Evolutionary conservation across 2,329 filamentous ascomycete genomes (phyloP).

Genomic region (Coniella lustricola): DNA sequence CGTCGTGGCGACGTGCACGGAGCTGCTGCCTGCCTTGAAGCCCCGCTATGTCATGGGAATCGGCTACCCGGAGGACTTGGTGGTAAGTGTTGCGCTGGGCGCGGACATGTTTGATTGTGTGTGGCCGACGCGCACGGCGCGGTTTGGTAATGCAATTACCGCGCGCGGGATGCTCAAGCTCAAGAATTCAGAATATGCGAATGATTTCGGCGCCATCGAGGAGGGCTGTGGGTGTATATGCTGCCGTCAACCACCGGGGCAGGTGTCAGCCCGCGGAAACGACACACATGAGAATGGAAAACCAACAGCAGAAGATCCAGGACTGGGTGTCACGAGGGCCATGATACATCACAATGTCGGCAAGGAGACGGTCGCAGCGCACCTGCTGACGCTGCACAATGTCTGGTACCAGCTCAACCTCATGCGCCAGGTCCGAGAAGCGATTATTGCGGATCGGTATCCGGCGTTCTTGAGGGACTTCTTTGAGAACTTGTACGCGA

Average conservation of each 20-base stretch:
- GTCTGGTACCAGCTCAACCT: slow-evolving; percentile 85
- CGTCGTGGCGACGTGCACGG: slow-evolving; percentile 82
- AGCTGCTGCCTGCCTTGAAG: slow-evolving; percentile 77
- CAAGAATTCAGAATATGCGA: slow-evolving; percentile 64
- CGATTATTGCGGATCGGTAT: slow-evolving; percentile 75
- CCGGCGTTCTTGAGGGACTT: slow-evolving; percentile 72
- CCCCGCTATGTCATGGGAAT: slow-evolving; percentile 99
- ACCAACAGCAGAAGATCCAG: slow-evolving; percentile 33
- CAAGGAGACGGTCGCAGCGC: slow-evolving; percentile 90
- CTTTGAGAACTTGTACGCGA: slow-evolving; percentile 66
- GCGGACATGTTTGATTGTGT: slow-evolving; percentile 99
- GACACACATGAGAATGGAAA: slow-evolving; percentile 54
- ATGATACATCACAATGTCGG: slow-evolving; percentile 87
- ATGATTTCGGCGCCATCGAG: slow-evolving; percentile 80
- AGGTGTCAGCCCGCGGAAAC: too few species aligned
- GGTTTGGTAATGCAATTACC: slow-evolving; percentile 93
- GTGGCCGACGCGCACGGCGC: slow-evolving; percentile 92
- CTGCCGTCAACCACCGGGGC: too few species aligned
- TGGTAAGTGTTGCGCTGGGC: slow-evolving; percentile 87
- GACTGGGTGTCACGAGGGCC: slow-evolving; percentile 75
- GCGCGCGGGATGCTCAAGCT: slow-evolving; percentile 76
- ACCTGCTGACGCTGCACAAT: slow-evolving; percentile 85
- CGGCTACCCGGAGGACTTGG: slow-evolving; percentile 90
- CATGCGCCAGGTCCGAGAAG: slow-evolving; percentile 67
- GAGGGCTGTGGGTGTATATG: slow-evolving; percentile 73